phyloP scores from a whole-genome alignment of 192 early-diverging fungal species.

The Coemansia sp. region DNA sequence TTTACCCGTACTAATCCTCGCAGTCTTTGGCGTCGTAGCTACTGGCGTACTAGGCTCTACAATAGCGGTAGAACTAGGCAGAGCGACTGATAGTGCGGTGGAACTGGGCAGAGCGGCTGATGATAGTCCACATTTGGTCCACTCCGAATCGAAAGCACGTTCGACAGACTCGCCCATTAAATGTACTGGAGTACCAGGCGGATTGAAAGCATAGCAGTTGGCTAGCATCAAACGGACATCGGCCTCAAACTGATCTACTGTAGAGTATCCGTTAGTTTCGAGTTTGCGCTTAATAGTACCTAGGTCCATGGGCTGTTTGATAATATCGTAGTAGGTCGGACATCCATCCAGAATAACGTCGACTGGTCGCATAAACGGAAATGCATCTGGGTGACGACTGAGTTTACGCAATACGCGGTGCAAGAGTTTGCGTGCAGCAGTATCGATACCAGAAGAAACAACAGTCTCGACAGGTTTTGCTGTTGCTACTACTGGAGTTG shows the following conservation, averaged over 20 bases:
- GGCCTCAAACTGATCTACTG: conserved; percentile 42
- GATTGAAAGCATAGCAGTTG: conserved; percentile 77
- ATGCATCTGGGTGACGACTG: conserved; percentile 57
- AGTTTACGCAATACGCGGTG: conserved; percentile 52
- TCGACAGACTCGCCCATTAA: conserved; percentile 65
- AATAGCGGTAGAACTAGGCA: not conserved
- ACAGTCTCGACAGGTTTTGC: not conserved
- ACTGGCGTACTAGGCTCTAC: too few relatives aligned
- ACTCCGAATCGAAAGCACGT: conserved; percentile 59
- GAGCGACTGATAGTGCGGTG: not conserved
- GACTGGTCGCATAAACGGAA: conserved; percentile 68
- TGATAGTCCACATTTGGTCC: conserved; percentile 28
- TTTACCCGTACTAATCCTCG: conserved; percentile 18
- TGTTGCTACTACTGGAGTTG: not conserved
- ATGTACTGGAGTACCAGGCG: conserved; percentile 67
- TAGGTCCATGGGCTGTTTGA: conserved; percentile 74
- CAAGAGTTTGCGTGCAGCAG: conserved; percentile 26
- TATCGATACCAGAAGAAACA: not conserved
- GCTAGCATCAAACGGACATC: conserved; percentile 67
- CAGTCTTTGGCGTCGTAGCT: not conserved
- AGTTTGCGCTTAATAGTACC: conserved; percentile 60
- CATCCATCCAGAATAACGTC: conserved; percentile 66
- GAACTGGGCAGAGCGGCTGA: not conserved
- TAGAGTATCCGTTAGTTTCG: conserved; percentile 44
- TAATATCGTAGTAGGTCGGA: conserved; percentile 65